A percentile compares a stretch with the other conserved stretches of the same genome.
Conservation (phyloP, 1,284 basidiomycete species). For the Spongispora temasekensis region DNA sequence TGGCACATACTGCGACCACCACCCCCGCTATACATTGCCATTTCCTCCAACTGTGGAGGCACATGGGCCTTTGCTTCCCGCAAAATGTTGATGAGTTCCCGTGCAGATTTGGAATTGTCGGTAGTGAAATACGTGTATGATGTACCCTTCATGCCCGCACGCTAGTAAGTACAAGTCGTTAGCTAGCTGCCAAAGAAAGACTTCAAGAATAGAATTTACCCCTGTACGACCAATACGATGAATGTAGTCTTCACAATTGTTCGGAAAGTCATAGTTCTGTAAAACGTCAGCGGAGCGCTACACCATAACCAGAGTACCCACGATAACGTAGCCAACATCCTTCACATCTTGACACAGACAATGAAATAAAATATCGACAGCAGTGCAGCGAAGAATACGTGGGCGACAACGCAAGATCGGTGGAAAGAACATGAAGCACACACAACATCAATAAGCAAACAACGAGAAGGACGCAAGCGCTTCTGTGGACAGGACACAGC, state of each 20-base stretch:
- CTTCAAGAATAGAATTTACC: conserved; percentile 43
- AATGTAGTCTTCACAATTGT: conserved; percentile 94
- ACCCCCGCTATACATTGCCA: conserved; percentile 84
- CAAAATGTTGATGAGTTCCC: conserved; percentile 88
- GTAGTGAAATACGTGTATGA: conserved; percentile 97
- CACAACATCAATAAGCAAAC: conserved; percentile 57
- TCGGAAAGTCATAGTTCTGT: conserved; percentile 96
- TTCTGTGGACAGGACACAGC: conserved; percentile 44
- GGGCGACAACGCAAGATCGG: conserved; percentile 38
- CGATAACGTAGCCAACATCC: conserved; percentile 92
- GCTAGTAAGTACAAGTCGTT: conserved; percentile 44
- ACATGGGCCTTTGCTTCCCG: conserved; percentile 89
- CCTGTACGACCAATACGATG: conserved; percentile 92
- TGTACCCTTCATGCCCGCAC: conserved; percentile 86
- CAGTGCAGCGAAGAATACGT: conserved; percentile 37
- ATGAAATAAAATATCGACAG: conserved; percentile 33
- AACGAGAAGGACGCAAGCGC: conserved; percentile 54
- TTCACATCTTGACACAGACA: conserved; percentile 76
- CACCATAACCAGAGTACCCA: conserved; percentile 45
- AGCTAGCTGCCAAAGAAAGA: neutral
- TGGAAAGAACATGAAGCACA: conserved; percentile 40
- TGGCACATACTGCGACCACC: conserved; percentile 66
- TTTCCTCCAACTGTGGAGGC: conserved; percentile 91
- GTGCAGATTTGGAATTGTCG: conserved; percentile 92
- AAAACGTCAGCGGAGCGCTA: conserved; percentile 30